Percentiles rank a stretch among this genome's conserved stretches.
Conservation (phyloP, 169 alveolate species). For the Cryptosporidium muris region DNA sequence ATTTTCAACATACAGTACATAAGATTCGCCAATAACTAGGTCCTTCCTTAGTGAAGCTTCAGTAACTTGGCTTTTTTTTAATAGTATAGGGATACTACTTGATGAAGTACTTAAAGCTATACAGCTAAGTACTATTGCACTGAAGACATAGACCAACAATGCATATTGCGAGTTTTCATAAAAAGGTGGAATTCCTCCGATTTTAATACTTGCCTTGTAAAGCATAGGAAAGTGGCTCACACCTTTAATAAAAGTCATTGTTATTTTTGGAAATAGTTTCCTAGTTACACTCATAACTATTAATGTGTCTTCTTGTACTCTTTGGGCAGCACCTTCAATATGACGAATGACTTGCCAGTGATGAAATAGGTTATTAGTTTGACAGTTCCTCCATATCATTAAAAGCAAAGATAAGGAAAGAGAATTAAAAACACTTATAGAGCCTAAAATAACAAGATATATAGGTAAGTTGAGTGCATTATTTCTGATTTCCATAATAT, state of each 20-base stretch:
- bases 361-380: slow-evolving; percentile 6
- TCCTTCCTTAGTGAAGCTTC: slow-evolving; percentile 54
- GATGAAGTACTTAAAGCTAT: slow-evolving; percentile 13
- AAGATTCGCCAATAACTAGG: slow-evolving; percentile 21
- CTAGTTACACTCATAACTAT: slow-evolving; percentile 5
- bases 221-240: slow-evolving; percentile 41
- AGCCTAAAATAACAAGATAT: slow-evolving; percentile 1
- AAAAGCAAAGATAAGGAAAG: neutral
- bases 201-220: slow-evolving; percentile 8
- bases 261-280: slow-evolving; percentile 24
- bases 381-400: slow-evolving; percentile 14
- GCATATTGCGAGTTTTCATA: slow-evolving; percentile 2
- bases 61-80: slow-evolving; percentile 6
- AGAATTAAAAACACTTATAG: slow-evolving; percentile 9
- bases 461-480: slow-evolving; percentile 13
- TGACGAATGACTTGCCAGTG: slow-evolving; percentile 26
- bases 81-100: slow-evolving; percentile 14
- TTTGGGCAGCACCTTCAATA: slow-evolving; percentile 37
- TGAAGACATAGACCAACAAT: neutral
- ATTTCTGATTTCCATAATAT: neutral
- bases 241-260: slow-evolving; percentile 18
- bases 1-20: neutral
- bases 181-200: slow-evolving; percentile 50
- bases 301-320: slow-evolving; percentile 50
- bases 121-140: neutral